Base-by-base conservation (phyloP, 257 asterid genomes). In the Forsythia suspensa region DNA sequence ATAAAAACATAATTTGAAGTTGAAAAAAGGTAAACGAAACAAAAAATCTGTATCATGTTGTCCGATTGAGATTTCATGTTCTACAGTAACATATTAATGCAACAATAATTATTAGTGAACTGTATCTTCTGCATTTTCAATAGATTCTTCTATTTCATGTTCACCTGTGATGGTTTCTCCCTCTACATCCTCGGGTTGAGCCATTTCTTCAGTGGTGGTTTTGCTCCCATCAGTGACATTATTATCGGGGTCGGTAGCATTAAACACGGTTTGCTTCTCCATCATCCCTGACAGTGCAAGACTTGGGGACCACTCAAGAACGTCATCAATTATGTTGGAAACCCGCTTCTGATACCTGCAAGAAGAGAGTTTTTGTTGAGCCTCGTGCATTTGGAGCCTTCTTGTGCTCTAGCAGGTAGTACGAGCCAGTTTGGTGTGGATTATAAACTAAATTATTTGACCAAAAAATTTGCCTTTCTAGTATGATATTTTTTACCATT, bases 301-400 rank as follows among this genome's bases (percentile, higher is more conserved):
- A 70, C 94, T 89, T 0, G 99, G 99, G 13, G 96, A 90, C 99
- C 99, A 96, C 85, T 96, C 99, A 2, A 94, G 90, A 85, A 96
- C 98, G 71, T 96, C 99, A 3, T 96, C 99, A 6, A 94, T 96
- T 77, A 96, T 96, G 87, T 96, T 96, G 77, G 89, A 96, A 65
- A 96, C 97, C 88, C 97, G 90, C 89, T 83, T 91, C 77, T 96
- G 99, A 85, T 96, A 96, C 95, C 99, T 96, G 91, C 82, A 80
- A 79, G 29, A 68, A 20, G 38, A 79, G 76, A 21, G 5, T n/a
- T 20, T 55, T 36, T 29, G 43, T 75, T 70, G 39, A 65, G 66
- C 34, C 34, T 29, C 34, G 34, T 29, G 34, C 34, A 29, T 29
- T 29, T 29, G 34, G 34, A 29, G 34, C 34, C 34, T 1, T 29